Evolutionary conservation across 495 filamentous ascomycete species (phyloP), one percentile per base, ranked within the genome.

Genomic region (Mytilinidion resinicola): DNA sequence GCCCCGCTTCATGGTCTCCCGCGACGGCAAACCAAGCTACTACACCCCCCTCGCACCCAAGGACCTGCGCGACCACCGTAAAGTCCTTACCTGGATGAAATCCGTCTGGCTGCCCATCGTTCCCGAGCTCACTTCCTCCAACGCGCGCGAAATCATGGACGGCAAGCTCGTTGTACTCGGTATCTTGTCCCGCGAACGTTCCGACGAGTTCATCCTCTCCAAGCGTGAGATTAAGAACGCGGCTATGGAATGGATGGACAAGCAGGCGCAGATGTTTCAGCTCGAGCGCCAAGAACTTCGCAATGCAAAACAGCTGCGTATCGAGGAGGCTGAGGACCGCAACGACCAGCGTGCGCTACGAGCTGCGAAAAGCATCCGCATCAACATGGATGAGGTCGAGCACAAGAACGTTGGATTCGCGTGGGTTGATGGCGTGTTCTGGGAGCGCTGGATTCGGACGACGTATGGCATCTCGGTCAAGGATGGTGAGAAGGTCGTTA

Each of bases 391-490:
- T 60, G 83, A 88, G 66, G 80, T 89, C 53, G 84, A 90, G 67
- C 86, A 86, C 65, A 96, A 93, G 72, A 85, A 93, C 65, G 90
- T 96, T 21, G 80, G 85, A 4, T 98, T 98, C 74, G 93, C 95
- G n/a, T 97, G 95, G 95, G 89, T 97, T 8, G 93, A 98, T 71
- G 91, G 91, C 49, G 83, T 90, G 20, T 96, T 97, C 72, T 98
- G 93, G 93, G 91, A 96, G 70, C 80, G 92, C 38, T 98, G 93
- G 93, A 83, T 98, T 54, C 79, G 90, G 46, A 93, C 85, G 15
- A 96, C 91, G 0, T 98, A 95, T 69, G 93, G 95, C 41, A 86
- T 97, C 61, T 85, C 91, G 65, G 85, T 90, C 21, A 80, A 79
- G 41, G 85, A 90, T 46, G 89, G 91, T 39, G 93, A 97, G 71